A percentile compares a stretch with the other conserved stretches of the same genome.
Conservation (phyloP, 768 basidiomycete genomes). For the Termitomyces sp. region DNA sequence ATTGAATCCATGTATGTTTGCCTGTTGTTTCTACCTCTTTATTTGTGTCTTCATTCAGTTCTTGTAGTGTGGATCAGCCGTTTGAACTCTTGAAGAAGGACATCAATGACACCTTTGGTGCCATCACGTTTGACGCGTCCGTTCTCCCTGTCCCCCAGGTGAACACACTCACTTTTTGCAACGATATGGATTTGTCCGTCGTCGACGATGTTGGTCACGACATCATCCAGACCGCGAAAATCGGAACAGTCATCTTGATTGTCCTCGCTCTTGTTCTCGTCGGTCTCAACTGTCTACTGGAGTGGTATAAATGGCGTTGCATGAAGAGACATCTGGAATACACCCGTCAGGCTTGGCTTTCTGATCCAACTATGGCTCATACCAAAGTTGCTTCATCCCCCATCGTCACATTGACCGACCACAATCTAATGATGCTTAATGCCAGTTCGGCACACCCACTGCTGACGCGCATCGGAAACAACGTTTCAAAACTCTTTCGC, state of each 20-base stretch:
- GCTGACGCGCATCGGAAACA: constrained; percentile 57
- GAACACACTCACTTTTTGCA: constrained; percentile 70
- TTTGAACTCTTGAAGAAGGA: constrained; percentile 86
- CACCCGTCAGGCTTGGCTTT: constrained; percentile 71
- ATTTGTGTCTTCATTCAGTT: not conserved
- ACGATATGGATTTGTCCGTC: constrained; percentile 71
- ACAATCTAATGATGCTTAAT: constrained; percentile 75
- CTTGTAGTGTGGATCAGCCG: constrained; percentile 67
- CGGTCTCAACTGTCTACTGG: constrained; percentile 65
- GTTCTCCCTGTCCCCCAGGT: constrained; percentile 72
- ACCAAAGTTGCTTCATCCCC: constrained; percentile 34
- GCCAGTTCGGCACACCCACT: constrained; percentile 68
- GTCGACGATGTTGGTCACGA: constrained; percentile 81
- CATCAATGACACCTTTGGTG: constrained; percentile 80
- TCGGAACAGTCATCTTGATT: constrained; percentile 72
- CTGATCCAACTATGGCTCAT: constrained; percentile 61
- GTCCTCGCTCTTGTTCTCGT: constrained; percentile 68
- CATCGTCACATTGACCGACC: constrained; percentile 56
- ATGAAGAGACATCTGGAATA: constrained; percentile 59
- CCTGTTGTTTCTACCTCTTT: not conserved
- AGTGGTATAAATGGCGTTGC: constrained; percentile 86
- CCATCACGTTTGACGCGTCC: constrained; percentile 66
- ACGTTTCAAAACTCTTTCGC: constrained; percentile 41
- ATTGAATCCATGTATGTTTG: constrained; percentile 62
- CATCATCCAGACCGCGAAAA: constrained; percentile 73